Conservation (phyloP, 2,329 filamentous ascomycete species). For the Colletotrichum nymphaeae region DNA sequence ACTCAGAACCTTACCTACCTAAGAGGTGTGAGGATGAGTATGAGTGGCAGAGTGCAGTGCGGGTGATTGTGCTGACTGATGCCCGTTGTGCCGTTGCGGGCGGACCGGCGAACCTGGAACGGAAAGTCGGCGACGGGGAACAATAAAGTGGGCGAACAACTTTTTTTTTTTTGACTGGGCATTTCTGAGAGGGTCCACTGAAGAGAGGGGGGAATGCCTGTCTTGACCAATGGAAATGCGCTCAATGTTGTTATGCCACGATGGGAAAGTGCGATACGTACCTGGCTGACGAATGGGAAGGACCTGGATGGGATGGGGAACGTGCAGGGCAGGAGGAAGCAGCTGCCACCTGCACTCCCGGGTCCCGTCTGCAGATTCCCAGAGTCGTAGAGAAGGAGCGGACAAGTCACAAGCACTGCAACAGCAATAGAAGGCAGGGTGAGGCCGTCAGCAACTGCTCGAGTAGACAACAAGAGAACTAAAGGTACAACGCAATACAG, state of each 20-base stretch:
- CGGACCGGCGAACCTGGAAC: not conserved
- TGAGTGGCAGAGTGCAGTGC: not conserved
- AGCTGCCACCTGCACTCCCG: not conserved
- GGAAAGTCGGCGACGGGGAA: not conserved
- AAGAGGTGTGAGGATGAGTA: not conserved
- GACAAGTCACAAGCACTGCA: too few species aligned
- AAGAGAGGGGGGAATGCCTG: not conserved
- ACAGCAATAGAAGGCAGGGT: too few species aligned
- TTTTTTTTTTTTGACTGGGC: slow-evolving; percentile 11
- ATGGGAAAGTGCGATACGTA: slow-evolving; percentile 14
- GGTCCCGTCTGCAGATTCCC: too few species aligned
- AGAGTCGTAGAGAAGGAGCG: too few species aligned
- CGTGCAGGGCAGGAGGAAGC: not conserved
- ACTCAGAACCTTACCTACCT: not conserved
- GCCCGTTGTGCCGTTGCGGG: not conserved
- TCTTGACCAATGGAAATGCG: slow-evolving; percentile 16
- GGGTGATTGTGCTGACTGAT: not conserved
- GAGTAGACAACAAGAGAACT: not conserved
- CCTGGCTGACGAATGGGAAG: slow-evolving; percentile 2
- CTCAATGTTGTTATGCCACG: slow-evolving; percentile 12
- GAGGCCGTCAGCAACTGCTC: too few species aligned
- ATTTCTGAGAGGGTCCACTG: not conserved
- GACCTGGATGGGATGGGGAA: not conserved
- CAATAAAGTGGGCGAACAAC: not conserved
- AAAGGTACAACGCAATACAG: not conserved